Conservation (phyloP, 306 rosid genomes). For the Cicer pinnatifidum region DNA sequence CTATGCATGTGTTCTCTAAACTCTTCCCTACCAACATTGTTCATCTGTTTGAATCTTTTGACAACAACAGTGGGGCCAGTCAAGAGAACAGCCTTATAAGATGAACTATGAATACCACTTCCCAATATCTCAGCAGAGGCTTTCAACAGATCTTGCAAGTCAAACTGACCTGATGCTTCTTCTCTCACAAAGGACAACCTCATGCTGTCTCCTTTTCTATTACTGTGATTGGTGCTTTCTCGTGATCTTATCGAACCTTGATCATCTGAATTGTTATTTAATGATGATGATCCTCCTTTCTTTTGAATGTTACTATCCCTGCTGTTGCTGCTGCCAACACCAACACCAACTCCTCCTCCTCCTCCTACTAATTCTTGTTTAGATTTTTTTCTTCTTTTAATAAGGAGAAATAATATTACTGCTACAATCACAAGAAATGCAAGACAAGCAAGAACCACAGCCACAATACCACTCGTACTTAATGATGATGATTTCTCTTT, state of each 20-base stretch:
- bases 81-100: conserved; percentile 71
- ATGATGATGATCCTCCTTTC: not conserved
- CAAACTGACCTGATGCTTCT: conserved; percentile 61
- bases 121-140: conserved; percentile 91
- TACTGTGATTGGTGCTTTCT: not conserved
- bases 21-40: conserved; percentile 73
- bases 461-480: conserved; percentile 41
- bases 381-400: conserved; percentile 40
- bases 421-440: conserved; percentile 52
- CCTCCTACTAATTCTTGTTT: not conserved
- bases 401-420: conserved; percentile 50
- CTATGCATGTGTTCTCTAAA: conserved; percentile 80
- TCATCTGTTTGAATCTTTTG: conserved; percentile 89
- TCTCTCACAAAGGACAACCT: conserved; percentile 72
- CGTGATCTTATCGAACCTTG: conserved; percentile 29
- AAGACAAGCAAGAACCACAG: conserved; percentile 47
- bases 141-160: conserved; percentile 69
- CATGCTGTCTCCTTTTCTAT: conserved; percentile 47
- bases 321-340: not conserved
- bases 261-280: conserved; percentile 7
- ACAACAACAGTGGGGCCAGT: conserved; percentile 72
- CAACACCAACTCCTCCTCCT: not conserved
- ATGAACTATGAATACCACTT: conserved; percentile 75
- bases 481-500: conserved; percentile 36
- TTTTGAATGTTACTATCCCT: not conserved